Percentiles rank a stretch among this genome's conserved stretches.
Conservation (phyloP, 768 basidiomycete genomes). For the Leccinum ochraceum region DNA sequence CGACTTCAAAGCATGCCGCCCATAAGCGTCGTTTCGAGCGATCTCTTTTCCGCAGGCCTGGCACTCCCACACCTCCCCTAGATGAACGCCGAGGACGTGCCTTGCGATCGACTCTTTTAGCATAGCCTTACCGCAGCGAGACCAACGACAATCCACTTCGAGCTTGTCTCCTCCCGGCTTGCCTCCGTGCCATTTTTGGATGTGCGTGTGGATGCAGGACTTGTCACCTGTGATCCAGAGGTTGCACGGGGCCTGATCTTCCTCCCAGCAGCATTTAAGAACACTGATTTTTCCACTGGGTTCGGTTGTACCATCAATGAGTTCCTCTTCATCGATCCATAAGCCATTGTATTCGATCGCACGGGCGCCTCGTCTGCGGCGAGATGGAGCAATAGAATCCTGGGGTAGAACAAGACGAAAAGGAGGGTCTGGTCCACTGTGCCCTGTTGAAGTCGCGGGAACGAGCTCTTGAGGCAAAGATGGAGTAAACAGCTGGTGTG, state of each 20-base stretch:
- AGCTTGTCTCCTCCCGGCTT: slow-evolving; percentile 12
- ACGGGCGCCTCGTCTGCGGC: not conserved
- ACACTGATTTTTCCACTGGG: slow-evolving; percentile 7
- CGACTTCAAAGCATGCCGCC: slow-evolving; percentile 7
- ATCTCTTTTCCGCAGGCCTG: slow-evolving; percentile 12
- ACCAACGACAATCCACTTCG: slow-evolving; percentile 11
- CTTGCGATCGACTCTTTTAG: slow-evolving; percentile 7
- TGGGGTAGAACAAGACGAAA: too few species aligned
- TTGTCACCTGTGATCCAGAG: slow-evolving; percentile 21
- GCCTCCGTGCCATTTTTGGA: slow-evolving; percentile 21
- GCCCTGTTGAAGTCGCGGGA: too few species aligned
- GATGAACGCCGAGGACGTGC: slow-evolving; percentile 18
- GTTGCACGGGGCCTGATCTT: slow-evolving; percentile 6
- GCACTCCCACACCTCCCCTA: slow-evolving; percentile 19
- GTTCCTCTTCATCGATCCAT: slow-evolving; percentile 17
- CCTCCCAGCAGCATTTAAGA: slow-evolving; percentile 16
- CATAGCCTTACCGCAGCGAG: slow-evolving; percentile 17
- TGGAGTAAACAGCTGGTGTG: too few species aligned
- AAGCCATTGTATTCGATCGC: slow-evolving; percentile 10
- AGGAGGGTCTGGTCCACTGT: too few species aligned
- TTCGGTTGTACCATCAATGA: slow-evolving; percentile 1
- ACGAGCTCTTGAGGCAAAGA: too few species aligned
- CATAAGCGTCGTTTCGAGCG: slow-evolving; percentile 13
- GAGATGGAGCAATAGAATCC: not conserved
- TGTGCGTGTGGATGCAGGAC: slow-evolving; percentile 16